Evolutionary conservation across 768 basidiomycete genomes (phyloP), one percentile per base, ranked within the genome.

Genomic region (Mycena rosella): DNA sequence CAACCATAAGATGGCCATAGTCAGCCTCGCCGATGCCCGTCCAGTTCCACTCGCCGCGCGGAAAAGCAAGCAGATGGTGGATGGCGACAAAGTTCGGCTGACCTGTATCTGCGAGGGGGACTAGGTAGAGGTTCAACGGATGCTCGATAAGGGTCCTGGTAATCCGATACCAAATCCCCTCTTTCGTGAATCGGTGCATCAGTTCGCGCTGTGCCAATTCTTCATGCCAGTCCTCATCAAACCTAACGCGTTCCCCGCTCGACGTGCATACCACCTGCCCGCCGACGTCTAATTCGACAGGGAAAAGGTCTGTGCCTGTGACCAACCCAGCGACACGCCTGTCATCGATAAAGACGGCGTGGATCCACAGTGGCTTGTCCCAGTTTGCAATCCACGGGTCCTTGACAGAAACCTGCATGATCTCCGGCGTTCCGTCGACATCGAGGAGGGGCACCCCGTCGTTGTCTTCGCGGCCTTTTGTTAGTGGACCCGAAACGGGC

Each of bases 131-230:
- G 62, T 87, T 86, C 52, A 89, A 80, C 9, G 84, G 83, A 4
- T 80, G 78, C 24, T 78, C 72, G 67, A 91, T 79, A 0, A 87
- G 88, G 59, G 86, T 86, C 3, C 85, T 83, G 9, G 90, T 90
- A 75, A 90, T 84, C 71, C 87, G 86, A 78, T 85, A 87, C 84
- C 85, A 88, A 49, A 93, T 81, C 18, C 87, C 87, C 71, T 81
- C 78, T 71, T 80, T 85, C 55, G 91, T 94, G 76, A 87, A 94
- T 40, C 87, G 83, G n/a, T 88, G 82, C 81, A 96, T 88, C 44
- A 85, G 75, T 38, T 76, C 76, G 20, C 89, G 80, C 56, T 83
- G 82, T 54, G 81, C 76, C 66, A 76, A 77, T 58, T 89, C 87
- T 10, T n/a, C n/a, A n/a, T n/a, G n/a, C n/a, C 5, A 20, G 42